Conservation (phyloP, 129 eudicot genomes). For the Helianthus annuus region DNA sequence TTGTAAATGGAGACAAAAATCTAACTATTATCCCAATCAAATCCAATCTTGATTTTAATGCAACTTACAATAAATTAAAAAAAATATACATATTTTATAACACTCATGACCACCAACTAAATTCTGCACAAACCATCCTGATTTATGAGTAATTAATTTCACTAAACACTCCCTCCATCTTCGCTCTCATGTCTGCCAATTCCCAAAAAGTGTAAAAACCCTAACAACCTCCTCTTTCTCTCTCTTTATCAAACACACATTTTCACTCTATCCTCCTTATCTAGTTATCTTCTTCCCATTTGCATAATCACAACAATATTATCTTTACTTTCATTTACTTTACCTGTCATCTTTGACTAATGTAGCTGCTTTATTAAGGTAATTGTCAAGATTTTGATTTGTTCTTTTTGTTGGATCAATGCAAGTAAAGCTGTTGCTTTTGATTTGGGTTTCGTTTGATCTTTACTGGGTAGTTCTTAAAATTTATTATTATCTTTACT, state of each 20-base stretch:
- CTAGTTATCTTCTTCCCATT: slow-evolving; percentile 17
- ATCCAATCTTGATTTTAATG: slow-evolving; percentile 18
- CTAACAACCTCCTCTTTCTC: slow-evolving; percentile 36
- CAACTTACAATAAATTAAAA: not conserved
- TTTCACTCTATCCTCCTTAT: slow-evolving; percentile 20
- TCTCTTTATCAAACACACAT: slow-evolving; percentile 18
- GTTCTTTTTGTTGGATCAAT: slow-evolving; percentile 47
- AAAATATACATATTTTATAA: not conserved
- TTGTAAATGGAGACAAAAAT: slow-evolving; percentile 22
- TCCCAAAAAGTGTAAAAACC: slow-evolving; percentile 42
- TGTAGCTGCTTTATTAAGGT: slow-evolving; percentile 29
- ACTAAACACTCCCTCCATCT: slow-evolving; percentile 41
- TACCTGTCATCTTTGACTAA: slow-evolving; percentile 11
- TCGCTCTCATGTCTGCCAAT: slow-evolving; percentile 54
- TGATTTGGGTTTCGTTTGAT: slow-evolving; percentile 40
- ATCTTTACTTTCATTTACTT: slow-evolving; percentile 9
- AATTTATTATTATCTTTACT: not conserved
- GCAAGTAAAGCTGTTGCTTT: slow-evolving; percentile 53
- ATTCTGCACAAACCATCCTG: slow-evolving; percentile 23
- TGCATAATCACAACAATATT: not conserved
- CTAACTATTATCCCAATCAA: slow-evolving; percentile 20
- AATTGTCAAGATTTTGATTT: slow-evolving; percentile 10
- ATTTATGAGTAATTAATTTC: slow-evolving; percentile 20
- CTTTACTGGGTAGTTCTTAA: slow-evolving; percentile 22
- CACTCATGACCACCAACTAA: not conserved